Evolutionary conservation across 495 filamentous ascomycete species (phyloP).

Genomic region (Hypoxylon cercidicola): DNA sequence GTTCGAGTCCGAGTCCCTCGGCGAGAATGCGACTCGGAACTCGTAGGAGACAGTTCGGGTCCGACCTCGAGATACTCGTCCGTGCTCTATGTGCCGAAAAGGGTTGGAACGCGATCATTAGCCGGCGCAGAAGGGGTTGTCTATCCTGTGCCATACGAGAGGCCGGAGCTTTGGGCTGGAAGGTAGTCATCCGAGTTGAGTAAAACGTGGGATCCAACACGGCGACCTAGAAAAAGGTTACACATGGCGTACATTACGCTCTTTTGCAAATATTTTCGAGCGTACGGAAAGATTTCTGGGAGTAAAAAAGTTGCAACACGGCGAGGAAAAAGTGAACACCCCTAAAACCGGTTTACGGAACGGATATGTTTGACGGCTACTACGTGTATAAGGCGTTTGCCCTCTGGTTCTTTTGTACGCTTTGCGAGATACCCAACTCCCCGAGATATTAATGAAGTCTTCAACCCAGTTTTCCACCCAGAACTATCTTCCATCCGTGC

Average conservation of each 20-base stretch:
- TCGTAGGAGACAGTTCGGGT: slow-evolving; percentile 62
- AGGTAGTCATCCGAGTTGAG: slow-evolving; percentile 70
- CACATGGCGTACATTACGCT: background rate
- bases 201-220: slow-evolving; percentile 32
- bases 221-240: background rate
- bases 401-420: slow-evolving; percentile 22
- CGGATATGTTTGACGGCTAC: slow-evolving; percentile 9
- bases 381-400: slow-evolving; percentile 19
- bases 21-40: slow-evolving; percentile 62
- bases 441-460: slow-evolving; percentile 27
- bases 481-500: too few species aligned
- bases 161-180: slow-evolving; percentile 72
- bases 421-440: slow-evolving; percentile 41
- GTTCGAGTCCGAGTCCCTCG: slow-evolving; percentile 45
- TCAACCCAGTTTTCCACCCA: too few species aligned
- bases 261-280: background rate
- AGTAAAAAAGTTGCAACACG: slow-evolving; percentile 24
- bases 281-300: background rate
- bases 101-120: slow-evolving; percentile 75
- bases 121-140: slow-evolving; percentile 70
- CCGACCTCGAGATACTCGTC: slow-evolving; percentile 70
- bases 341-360: slow-evolving; percentile 22
- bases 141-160: slow-evolving; percentile 76
- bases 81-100: slow-evolving; percentile 75
- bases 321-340: slow-evolving; percentile 12